Percentiles rank a stretch among this genome's conserved stretches.
Conservation (phyloP, 768 basidiomycete species). For the Psilocybe cyanescens region DNA sequence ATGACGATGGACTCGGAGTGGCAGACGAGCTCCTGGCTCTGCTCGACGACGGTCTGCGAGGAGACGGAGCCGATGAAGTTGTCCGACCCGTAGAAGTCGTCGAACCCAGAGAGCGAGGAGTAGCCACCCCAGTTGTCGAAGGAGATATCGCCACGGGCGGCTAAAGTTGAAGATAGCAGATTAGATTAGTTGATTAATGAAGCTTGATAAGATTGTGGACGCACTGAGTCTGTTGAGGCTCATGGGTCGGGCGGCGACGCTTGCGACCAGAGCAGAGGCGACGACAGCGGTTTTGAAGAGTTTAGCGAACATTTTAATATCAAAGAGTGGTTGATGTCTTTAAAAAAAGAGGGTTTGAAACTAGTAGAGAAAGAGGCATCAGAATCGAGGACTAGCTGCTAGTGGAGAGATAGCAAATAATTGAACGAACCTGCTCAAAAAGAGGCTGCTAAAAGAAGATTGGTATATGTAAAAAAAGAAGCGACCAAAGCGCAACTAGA, state of each 20-base stretch:
- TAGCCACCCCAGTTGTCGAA: conserved; percentile 20
- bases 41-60: conserved; percentile 32
- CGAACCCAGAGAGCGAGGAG: conserved; percentile 19
- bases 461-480: conserved; percentile 14
- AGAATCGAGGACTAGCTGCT: background rate
- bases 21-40: conserved; percentile 40
- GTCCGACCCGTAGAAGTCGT: conserved; percentile 21
- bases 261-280: conserved; percentile 21
- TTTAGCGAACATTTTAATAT: conserved; percentile 24
- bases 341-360: conserved; percentile 5
- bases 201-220: background rate
- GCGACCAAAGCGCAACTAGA: conserved; percentile 20
- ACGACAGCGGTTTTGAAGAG: conserved; percentile 20
- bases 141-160: conserved; percentile 18
- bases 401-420: background rate
- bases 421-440: conserved; percentile 11
- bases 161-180: background rate
- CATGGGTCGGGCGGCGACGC: conserved; percentile 18
- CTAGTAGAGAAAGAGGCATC: background rate
- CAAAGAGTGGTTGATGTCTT: conserved; percentile 1
- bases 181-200: background rate
- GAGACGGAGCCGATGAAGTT: conserved; percentile 21
- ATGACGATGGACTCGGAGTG: conserved; percentile 39
- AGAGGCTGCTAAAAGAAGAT: conserved; percentile 13
- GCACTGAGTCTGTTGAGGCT: conserved; percentile 15